Base-by-base conservation (phyloP, 2,329 filamentous ascomycete species). In the Cadophora gregata region DNA sequence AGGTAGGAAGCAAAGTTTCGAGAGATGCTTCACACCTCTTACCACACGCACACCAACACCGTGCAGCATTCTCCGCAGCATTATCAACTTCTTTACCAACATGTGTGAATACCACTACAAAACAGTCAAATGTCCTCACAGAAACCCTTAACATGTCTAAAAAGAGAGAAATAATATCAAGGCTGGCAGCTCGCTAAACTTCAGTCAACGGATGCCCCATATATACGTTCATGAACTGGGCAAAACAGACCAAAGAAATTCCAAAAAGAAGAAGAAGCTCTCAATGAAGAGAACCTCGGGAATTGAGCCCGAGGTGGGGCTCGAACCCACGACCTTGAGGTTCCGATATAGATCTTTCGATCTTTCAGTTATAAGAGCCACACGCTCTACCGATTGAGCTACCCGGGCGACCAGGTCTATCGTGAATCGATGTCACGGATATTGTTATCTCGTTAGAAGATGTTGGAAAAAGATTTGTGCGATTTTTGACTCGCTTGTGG, bases 301-400 rank as follows among this genome's bases (percentile, higher is more conserved):
- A 51, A 14, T 51, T 51, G 48, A 51, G 48, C 48, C 48, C 48
- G 48, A 51, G 48, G 48, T 51, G 48, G 48, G 48, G 25, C 48
- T 51, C 48, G 48, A 51, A 51, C 48, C 48, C 48, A 51, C 48
- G 48, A 51, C 48, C 48, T 51, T 51, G 48, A 51, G 48, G 48
- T 51, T 25, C n/a, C n/a, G n/a, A n/a, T 27, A 25, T 50, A n/a
- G 10, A 3, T 27, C 47, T 10, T 14, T 25, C 24, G 31, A 33
- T 38, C 3, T 14, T 38, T 14, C 12, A 14, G 16, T 38, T 56
- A 19, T 73, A 73, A 73, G 72, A 75, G 71, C 67, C 72, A 72
- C 70, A 75, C 72, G 72, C 73, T 74, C 73, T 74, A 75, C 73
- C 73, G 72, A 75, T 74, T 74, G 73, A 74, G 73, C 73, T 75